These are phyloP conservation scores for Ogataea nitratoaversa DNA, from an alignment of 805 yeast genomes.

Conservation along the genomic window DNA sequence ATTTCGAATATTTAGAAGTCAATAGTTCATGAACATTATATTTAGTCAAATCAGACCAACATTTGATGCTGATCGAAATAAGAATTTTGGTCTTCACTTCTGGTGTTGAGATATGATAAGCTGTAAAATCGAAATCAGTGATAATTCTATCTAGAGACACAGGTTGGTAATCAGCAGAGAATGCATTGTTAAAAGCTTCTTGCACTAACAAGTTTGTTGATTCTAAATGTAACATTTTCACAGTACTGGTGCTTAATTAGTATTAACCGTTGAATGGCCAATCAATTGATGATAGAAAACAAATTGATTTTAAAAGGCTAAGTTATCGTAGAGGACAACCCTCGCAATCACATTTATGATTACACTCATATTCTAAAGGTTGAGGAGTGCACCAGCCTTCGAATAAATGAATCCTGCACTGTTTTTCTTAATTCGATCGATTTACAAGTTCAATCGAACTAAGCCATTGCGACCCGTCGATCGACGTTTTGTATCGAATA, in stretches of 20 bases:
- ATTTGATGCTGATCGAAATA: constrained; percentile 68
- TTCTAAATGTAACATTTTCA: constrained; percentile 75
- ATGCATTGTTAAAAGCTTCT: constrained; percentile 72
- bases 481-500: too few species aligned
- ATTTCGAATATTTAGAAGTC: constrained; percentile 45
- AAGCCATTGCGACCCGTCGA: too few species aligned
- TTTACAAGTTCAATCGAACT: too few species aligned
- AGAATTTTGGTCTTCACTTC: constrained; percentile 62
- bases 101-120: constrained; percentile 89
- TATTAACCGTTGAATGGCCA: too few species aligned
- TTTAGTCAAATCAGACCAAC: constrained; percentile 67
- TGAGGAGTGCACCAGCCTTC: too few species aligned
- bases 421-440: too few species aligned
- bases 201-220: constrained; percentile 79
- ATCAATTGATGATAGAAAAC: too few species aligned
- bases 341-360: too few species aligned
- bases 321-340: too few species aligned
- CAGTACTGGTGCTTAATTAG: background rate
- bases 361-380: too few species aligned
- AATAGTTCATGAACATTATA: constrained; percentile 62
- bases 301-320: too few species aligned
- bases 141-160: constrained; percentile 75
- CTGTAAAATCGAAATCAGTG: constrained; percentile 94
- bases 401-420: too few species aligned
- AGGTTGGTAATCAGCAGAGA: constrained; percentile 44